These are phyloP conservation scores for Hypoxylon sp. DNA, from an alignment of 2,329 filamentous ascomycete species.

Conservation along the genomic window DNA sequence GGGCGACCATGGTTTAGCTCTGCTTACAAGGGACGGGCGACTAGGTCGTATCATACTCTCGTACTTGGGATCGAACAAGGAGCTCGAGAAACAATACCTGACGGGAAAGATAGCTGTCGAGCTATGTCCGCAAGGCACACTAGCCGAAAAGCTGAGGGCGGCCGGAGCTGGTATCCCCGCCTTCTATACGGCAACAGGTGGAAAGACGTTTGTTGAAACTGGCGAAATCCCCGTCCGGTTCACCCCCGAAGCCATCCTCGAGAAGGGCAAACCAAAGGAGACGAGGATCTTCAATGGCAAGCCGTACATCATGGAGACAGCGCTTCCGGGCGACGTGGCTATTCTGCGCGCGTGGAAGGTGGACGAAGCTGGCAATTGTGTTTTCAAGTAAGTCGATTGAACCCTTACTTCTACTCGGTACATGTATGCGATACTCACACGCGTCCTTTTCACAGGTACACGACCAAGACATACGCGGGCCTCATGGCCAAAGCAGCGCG, in stretches of 20 bases:
- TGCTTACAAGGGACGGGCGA: constrained; percentile 77
- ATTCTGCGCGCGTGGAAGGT: constrained; percentile 83
- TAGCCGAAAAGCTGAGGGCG: constrained; percentile 79
- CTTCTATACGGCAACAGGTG: constrained; percentile 84
- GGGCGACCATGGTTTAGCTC: constrained; percentile 76
- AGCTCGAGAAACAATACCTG: constrained; percentile 80
- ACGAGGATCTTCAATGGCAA: constrained; percentile 80
- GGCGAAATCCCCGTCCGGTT: constrained; percentile 77
- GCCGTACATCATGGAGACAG: constrained; percentile 82
- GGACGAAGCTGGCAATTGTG: constrained; percentile 82
- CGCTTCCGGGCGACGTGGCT: constrained; percentile 81
- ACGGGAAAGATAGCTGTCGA: constrained; percentile 82
- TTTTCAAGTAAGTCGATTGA: constrained; percentile 73
- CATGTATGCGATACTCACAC: constrained; percentile 1
- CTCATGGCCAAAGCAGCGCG: constrained; percentile 87
- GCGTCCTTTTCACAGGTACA: constrained; percentile 64
- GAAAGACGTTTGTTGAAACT: constrained; percentile 75
- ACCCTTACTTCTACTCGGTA: not conserved
- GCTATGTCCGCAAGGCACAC: constrained; percentile 81
- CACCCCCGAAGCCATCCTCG: constrained; percentile 71
- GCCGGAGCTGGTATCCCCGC: constrained; percentile 84
- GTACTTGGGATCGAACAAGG: constrained; percentile 84
- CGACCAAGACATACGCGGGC: constrained; percentile 80
- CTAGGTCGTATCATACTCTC: constrained; percentile 80
- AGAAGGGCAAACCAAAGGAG: constrained; percentile 77